Base-by-base conservation (phyloP, 257 asterid species). In the Phtheirospermum japonicum region DNA sequence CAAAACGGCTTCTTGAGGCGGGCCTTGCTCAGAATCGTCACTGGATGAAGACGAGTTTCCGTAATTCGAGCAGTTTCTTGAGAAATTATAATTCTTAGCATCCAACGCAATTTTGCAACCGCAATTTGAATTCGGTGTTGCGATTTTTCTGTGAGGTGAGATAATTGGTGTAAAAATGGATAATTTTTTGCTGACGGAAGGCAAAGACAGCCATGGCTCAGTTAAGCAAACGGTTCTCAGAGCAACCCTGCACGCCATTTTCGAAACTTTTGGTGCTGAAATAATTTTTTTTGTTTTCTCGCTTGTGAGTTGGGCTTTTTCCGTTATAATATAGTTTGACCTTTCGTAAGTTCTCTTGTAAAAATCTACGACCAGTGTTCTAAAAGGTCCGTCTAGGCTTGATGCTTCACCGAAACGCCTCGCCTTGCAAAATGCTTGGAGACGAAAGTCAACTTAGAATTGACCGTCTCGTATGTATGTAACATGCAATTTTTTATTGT, bases 1-100 rank as follows among this genome's bases (percentile, higher is more conserved):
- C 64, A 91, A 74, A 69, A 91, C 92, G 70, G 89, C 98, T 83
- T 88, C 94, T 61, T 91, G 98, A 60, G 98, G 96, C 8, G 95
- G 98, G 10, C 75, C 86, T 65, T 75, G 95, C 46, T 83, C 95
- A n/a, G 78, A 63, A 72, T 82, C 94, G 56, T 81, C 88, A 54
- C 49, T 19, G 8, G 85, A 76, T 9, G 85, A 31, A 66, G 80
- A 69, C 14, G 81, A 73, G 73, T 70, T 70, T 39, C 68, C 85
- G 63, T 61, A 39, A 14, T 65, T 73, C 18, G 85, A 82, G 80
- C 88, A 84, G 72, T 69, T 79, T 37, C 76, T 71, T 4, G 70
- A 57, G 61, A 71, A 57, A 58, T 56, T 69, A 31, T 71, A 70
- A 59, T 40, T 53, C 61, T 63, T 77, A 28, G 64, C 61, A 63